phyloP scores from a whole-genome alignment of 805 yeast species.

The Candida pini region DNA sequence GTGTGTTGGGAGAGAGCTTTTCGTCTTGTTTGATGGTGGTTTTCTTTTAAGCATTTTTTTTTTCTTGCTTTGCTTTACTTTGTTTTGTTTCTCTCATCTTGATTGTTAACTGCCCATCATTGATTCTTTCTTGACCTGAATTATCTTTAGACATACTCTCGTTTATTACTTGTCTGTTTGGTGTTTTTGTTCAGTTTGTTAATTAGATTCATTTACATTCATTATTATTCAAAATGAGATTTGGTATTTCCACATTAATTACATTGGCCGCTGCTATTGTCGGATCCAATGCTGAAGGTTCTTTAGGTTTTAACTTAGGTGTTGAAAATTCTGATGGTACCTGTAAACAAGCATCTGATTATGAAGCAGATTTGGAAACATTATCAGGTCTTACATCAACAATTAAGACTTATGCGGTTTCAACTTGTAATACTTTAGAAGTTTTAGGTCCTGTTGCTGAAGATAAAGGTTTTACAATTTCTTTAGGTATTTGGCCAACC shows the following conservation, averaged over 20 bases:
- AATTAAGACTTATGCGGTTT: conserved; percentile 83
- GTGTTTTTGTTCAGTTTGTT: too few species aligned
- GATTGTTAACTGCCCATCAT: too few species aligned
- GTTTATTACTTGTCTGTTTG: too few species aligned
- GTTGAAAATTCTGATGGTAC: conserved; percentile 67
- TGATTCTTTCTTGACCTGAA: too few species aligned
- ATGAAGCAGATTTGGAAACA: conserved; percentile 56
- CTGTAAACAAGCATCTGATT: conserved; percentile 73
- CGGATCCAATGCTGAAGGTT: conserved; percentile 21
- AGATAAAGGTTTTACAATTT: conserved; percentile 64
- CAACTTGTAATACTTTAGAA: conserved; percentile 90
- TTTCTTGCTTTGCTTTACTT: too few species aligned
- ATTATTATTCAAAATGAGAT: too few species aligned
- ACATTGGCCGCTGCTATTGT: conserved; percentile 17
- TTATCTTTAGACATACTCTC: too few species aligned
- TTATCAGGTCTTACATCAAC: conserved; percentile 55
- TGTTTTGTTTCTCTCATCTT: too few species aligned
- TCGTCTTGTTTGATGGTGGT: too few species aligned
- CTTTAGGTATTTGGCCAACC: conserved; percentile 92
- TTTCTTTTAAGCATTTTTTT: too few species aligned
- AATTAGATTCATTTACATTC: too few species aligned
- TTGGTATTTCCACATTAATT: conserved; percentile 19
- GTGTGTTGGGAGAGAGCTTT: too few species aligned
- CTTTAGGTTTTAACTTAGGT: conserved; percentile 78
- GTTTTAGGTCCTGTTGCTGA: conserved; percentile 84